Base-by-base conservation (phyloP, 2,329 filamentous ascomycete species). In the Trichoderma koningii region DNA sequence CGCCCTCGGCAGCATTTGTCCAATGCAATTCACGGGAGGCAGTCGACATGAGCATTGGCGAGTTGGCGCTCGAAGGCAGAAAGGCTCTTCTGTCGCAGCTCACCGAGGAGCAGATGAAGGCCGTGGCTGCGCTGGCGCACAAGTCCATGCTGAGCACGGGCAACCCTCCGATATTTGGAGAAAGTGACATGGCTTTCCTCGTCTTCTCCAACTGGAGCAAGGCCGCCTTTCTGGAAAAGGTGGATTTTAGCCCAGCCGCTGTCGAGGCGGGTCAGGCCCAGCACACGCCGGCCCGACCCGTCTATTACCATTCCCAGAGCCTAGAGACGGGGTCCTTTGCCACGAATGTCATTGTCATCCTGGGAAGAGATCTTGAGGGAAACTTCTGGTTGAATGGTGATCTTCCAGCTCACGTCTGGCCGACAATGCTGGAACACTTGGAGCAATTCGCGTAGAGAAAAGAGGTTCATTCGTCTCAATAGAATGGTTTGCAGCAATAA, bases 181-280 rank as follows among this genome's bases (percentile, higher is more conserved):
- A 63, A 3, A 48, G 34, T 21, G 41, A 56, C 28, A 30, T n/a
- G 52, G 23, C 23, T 7, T 23, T 56, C 6, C 9, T 63, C 6
- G 28, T 63, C 0, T 48, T 41, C 6, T 55, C 51, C 15, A 65
- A 65, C 19, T 65, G 53, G 63, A 61, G 26, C 55, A 65, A 65
- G 15, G 63, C 55, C 7, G 52, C 23, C 5, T 65, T 60, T 53
- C 38, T 52, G 7, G 26, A 65, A 7, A 51, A 48, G 7, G 47
- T 56, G 15, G 63, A 65, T 9, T 65, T 65, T 38, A 44, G 55
- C n/a, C 55, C 63, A 7, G 63, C 63, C 17, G 50, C 52, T 41
- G n/a, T 65, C 28, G 45, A 53, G 26, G 23, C 17, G n/a, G 34
- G 2, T 12, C 42, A 4, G 1, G 12, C 21, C 9, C 23, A 34